A percentile compares a stretch with the other conserved stretches of the same genome.
Conservation (phyloP, 371 early-diverging fungal genomes). For the Mortierella polycephala region DNA sequence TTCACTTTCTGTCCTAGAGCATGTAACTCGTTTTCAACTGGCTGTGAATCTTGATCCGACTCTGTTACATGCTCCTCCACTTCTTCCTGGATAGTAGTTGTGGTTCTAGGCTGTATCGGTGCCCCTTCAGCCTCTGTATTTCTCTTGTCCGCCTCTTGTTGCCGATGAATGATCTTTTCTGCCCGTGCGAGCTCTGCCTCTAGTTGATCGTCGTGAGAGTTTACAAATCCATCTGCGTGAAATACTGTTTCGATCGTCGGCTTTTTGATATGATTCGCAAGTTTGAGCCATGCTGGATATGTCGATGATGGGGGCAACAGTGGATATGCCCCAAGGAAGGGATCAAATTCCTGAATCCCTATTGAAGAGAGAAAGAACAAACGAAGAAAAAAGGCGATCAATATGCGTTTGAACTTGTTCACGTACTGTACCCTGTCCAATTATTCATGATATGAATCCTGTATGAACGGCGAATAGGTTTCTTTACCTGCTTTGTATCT, state of each 20-base stretch:
- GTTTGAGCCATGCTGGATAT: slow-evolving; percentile 77
- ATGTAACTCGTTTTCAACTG: too few species aligned
- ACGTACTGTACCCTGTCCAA: too few species aligned
- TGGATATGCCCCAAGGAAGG: slow-evolving; percentile 89
- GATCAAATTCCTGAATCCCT: slow-evolving; percentile 86
- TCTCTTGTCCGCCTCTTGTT: slow-evolving; percentile 17
- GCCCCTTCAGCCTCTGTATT: not conserved
- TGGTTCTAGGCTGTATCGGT: slow-evolving; percentile 15
- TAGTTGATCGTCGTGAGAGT: slow-evolving; percentile 59
- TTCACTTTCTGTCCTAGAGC: not conserved
- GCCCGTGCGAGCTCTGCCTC: slow-evolving; percentile 49
- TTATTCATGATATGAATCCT: not conserved
- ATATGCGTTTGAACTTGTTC: too few species aligned
- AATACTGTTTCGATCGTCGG: slow-evolving; percentile 68
- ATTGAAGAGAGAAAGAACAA: not conserved
- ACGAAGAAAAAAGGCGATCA: not conserved
- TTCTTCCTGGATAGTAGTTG: slow-evolving; percentile 37
- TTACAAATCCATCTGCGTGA: slow-evolving; percentile 67
- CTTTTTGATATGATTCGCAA: slow-evolving; percentile 74
- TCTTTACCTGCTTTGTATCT: slow-evolving; percentile 56
- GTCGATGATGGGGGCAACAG: slow-evolving; percentile 67
- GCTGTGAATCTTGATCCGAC: slow-evolving; percentile 3
- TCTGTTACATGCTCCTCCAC: slow-evolving; percentile 58
- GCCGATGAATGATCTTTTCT: slow-evolving; percentile 27
- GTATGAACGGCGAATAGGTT: not conserved